Evolutionary conservation across 768 basidiomycete species (phyloP).

Genomic region (Tulasnella sp.): DNA sequence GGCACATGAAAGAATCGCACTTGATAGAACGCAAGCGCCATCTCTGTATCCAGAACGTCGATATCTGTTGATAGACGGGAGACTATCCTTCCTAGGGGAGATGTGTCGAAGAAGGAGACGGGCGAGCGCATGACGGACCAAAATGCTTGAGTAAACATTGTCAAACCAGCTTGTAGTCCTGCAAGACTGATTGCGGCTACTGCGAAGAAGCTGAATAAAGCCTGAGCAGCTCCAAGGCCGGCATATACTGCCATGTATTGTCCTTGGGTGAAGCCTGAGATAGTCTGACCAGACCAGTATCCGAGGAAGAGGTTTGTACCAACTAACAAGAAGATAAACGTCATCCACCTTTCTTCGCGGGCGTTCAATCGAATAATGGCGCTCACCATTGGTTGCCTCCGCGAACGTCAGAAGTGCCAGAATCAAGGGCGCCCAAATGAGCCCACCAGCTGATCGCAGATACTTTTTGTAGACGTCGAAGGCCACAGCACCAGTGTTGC

Average conservation of each 20-base stretch:
- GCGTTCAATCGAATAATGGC: conserved; percentile 14
- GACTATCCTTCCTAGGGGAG: conserved; percentile 25
- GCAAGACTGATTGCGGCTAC: conserved; percentile 27
- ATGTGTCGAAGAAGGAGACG: conserved; percentile 49
- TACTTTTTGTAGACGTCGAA: conserved; percentile 42
- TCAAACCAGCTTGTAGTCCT: conserved; percentile 30
- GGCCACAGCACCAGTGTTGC: conserved; percentile 41
- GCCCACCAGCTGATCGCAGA: conserved; percentile 36
- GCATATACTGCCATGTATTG: conserved; percentile 56
- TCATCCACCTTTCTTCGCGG: too few species aligned
- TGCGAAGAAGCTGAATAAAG: conserved; percentile 40
- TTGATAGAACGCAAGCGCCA: conserved; percentile 15
- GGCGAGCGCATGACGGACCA: conserved; percentile 48
- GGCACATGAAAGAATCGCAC: too few species aligned
- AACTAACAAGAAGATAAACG: conserved; percentile 29
- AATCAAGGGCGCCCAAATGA: conserved; percentile 37
- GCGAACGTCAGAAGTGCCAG: conserved; percentile 34
- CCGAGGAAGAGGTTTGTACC: conserved; percentile 59
- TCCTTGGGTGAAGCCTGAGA: conserved; percentile 44
- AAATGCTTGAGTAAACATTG: conserved; percentile 47
- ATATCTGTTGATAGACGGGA: conserved; percentile 28
- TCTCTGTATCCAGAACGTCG: conserved; percentile 25
- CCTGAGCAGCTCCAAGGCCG: conserved; percentile 37
- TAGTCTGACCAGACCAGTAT: conserved; percentile 53
- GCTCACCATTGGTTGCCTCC: conserved; percentile 41